Base-by-base conservation (phyloP, 257 asterid genomes). In the Voacanga thouarsii region DNA sequence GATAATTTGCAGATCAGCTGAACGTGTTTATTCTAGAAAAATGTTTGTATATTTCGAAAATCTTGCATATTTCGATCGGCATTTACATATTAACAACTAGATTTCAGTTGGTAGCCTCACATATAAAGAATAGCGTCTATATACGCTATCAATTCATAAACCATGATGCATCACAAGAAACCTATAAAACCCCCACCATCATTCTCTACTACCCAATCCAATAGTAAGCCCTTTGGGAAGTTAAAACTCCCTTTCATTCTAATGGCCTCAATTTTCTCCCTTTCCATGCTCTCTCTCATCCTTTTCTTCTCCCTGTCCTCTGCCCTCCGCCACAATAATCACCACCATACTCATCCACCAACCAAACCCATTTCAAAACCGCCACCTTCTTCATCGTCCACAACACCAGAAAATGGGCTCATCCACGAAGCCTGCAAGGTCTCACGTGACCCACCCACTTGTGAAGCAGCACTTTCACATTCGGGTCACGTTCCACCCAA, bases 381-480 rank as follows among this genome's bases (percentile, higher is more conserved):
- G 51, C 65, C 71, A 5, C 66, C 70, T 26, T 63, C 79, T 18
- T 61, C 74, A 24, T 14, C n/a, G 53, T 50, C 61, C 18, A 57
- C n/a, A 1, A 26, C 61, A 15, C 33, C 78, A 0, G 33, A 16
- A 41, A 75, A 56, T 75, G 79, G 55, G 44, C 66, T 80, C 53
- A 75, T 80, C 43, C 79, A 39, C 37, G 83, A 80, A 77, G 89
- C 88, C 21, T 92, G 96, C 87, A 87, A 89, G 73, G 91, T 88
- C 72, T 87, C 97, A 64, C 89, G 85, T 9, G 86, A 88, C 66
- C 88, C 91, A 4, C 26, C 83, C 15, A 59, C 77, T 1, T 90
- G 96, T 77, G 80, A 83, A 61, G 30, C 81, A 23, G 77, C 87
- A 9, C 39, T 92, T 41, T 75, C 88, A 76, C 45, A 67, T 7